A percentile compares a stretch with the other conserved stretches of the same genome.
Conservation (phyloP, 805 yeast genomes). For the Cyberlindnera maritima region DNA sequence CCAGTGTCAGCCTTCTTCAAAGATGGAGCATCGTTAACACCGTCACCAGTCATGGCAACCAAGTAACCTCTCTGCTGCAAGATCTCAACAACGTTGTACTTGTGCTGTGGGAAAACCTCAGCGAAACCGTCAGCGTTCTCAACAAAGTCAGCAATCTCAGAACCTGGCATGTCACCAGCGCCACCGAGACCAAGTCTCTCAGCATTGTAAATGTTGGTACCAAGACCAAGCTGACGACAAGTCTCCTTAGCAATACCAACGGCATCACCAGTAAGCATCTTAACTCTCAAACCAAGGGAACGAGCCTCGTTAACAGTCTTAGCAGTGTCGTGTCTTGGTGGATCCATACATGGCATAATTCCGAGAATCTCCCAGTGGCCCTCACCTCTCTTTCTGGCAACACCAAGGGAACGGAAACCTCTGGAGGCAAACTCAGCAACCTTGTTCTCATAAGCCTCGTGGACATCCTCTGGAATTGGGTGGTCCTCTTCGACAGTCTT, state of each 20-base stretch:
- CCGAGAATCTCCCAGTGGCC: constrained; percentile 98
- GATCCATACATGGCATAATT: constrained; percentile 98
- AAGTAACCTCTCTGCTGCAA: constrained; percentile 94
- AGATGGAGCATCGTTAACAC: constrained; percentile 98
- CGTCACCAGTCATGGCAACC: constrained; percentile 99
- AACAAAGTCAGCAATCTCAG: constrained; percentile 95
- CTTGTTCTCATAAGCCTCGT: constrained; percentile 93
- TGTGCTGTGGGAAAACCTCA: constrained; percentile 98
- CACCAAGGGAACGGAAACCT: constrained; percentile 98
- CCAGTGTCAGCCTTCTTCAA: constrained; percentile 95
- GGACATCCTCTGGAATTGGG: constrained; percentile 91
- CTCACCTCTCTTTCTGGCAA: constrained; percentile 98
- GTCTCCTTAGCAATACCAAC: constrained; percentile 99
- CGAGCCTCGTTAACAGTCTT: constrained; percentile 90
- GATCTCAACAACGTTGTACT: constrained; percentile 93
- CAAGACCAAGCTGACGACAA: constrained; percentile 95
- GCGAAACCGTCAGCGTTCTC: constrained; percentile 98
- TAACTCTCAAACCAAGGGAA: constrained; percentile 87
- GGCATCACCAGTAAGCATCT: constrained; percentile 99
- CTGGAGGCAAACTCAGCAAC: constrained; percentile 97
- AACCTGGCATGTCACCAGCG: constrained; percentile 92
- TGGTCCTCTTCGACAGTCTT: constrained; percentile 97
- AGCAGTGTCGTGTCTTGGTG: constrained; percentile 98
- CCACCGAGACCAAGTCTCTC: constrained; percentile 96
- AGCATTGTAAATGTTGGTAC: constrained; percentile 95